These are phyloP conservation scores for Cardamine occulta DNA, from an alignment of 345 rosid genomes.

Conservation along the genomic window DNA sequence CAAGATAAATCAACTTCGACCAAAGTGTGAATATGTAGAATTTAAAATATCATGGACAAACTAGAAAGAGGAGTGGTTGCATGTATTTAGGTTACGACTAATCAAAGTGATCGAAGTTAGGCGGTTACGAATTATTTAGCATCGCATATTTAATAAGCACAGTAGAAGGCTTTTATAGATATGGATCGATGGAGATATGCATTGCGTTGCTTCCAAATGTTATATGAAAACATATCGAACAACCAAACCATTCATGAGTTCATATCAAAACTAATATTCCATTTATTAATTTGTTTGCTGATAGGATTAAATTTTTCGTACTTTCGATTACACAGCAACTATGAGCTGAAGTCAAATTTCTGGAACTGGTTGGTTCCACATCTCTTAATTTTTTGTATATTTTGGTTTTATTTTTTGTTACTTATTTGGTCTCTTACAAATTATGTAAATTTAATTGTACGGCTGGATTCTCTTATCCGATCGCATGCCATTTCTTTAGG, in stretches of 20 bases:
- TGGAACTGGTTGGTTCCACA: slow-evolving; percentile 23
- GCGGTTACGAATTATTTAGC: background rate
- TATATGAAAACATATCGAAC: background rate
- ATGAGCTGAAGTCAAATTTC: slow-evolving; percentile 27
- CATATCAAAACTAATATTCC: background rate
- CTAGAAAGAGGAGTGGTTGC: background rate
- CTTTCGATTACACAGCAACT: slow-evolving; percentile 7
- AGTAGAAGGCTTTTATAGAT: too few relatives aligned
- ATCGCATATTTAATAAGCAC: background rate
- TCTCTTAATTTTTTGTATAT: background rate
- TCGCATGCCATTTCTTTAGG: slow-evolving; percentile 36
- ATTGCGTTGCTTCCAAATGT: background rate
- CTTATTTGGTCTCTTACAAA: slow-evolving; percentile 21
- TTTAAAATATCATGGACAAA: background rate
- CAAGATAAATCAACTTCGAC: background rate
- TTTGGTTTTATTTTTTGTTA: background rate
- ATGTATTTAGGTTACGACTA: background rate
- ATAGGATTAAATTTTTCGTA: slow-evolving; percentile 1
- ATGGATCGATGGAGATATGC: background rate
- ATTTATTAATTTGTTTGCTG: background rate
- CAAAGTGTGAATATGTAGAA: background rate
- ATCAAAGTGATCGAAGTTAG: background rate
- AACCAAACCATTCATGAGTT: background rate
- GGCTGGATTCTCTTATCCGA: slow-evolving; percentile 31
- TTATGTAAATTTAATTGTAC: slow-evolving; percentile 12